Evolutionary conservation across 345 rosid genomes (phyloP).

Genomic region (Turritis glabra): DNA sequence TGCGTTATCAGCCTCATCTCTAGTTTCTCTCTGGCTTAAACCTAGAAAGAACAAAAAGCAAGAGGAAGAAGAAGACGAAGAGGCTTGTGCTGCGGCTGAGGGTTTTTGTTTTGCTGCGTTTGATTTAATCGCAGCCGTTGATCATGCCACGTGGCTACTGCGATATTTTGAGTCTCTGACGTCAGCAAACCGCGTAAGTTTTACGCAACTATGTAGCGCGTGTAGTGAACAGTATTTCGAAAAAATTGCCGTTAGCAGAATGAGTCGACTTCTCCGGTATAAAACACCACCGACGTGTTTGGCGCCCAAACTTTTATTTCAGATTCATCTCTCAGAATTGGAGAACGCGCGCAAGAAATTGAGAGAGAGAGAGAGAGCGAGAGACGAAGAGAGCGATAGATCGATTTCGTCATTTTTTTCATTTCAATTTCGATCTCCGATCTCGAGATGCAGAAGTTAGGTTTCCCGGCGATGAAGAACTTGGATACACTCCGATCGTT

Average conservation of each 20-base stretch:
- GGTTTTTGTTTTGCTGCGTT: constrained; percentile 19
- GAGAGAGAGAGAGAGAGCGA: background rate
- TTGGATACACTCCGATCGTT: constrained; percentile 62
- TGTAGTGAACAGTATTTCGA: background rate
- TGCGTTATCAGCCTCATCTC: constrained; percentile 79
- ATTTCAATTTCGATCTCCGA: background rate
- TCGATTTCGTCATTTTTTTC: background rate
- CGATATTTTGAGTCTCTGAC: background rate
- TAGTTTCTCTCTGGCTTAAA: background rate
- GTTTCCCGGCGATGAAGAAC: constrained; percentile 67
- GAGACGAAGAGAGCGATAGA: background rate
- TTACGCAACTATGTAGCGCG: background rate
- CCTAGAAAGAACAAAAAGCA: background rate
- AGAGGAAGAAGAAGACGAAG: background rate
- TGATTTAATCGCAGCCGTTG: background rate
- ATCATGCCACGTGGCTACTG: background rate
- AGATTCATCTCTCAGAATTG: background rate
- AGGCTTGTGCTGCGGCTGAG: constrained; percentile 27
- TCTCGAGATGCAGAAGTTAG: constrained; percentile 70
- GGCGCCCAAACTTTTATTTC: constrained; percentile 17
- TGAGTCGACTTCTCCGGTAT: background rate
- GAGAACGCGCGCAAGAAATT: background rate
- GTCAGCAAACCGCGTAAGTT: background rate
- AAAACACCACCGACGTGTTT: background rate
- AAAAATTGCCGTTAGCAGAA: background rate